Percentiles rank a stretch among this genome's conserved stretches.
Conservation (phyloP, 805 yeast genomes). For the Hanseniaspora osmophila region DNA sequence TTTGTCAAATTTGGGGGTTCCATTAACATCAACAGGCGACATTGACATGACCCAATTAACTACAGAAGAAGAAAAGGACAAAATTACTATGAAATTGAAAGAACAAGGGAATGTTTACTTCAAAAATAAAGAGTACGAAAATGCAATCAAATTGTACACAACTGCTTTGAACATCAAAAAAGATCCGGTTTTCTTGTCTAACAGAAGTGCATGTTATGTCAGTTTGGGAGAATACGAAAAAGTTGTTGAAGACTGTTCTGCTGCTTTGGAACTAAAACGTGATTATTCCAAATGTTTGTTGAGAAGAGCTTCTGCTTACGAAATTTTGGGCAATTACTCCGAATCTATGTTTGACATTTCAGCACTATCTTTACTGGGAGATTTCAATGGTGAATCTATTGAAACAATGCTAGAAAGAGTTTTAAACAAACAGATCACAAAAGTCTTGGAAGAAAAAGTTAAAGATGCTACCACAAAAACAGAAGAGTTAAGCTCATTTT, state of each 20-base stretch:
- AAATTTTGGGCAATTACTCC: constrained; percentile 57
- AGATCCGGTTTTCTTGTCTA: constrained; percentile 86
- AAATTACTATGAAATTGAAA: constrained; percentile 63
- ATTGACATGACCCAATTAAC: constrained; percentile 39
- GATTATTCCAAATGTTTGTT: constrained; percentile 82
- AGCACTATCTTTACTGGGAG: constrained; percentile 73
- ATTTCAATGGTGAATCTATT: constrained; percentile 61
- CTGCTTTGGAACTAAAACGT: constrained; percentile 74
- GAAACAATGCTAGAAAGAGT: constrained; percentile 80
- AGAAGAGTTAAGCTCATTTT: constrained; percentile 57
- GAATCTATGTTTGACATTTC: constrained; percentile 89
- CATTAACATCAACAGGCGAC: constrained; percentile 41
- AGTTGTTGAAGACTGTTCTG: constrained; percentile 77
- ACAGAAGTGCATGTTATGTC: constrained; percentile 91
- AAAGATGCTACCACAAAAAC: constrained; percentile 12
- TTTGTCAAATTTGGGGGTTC: constrained; percentile 26
- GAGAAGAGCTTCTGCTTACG: constrained; percentile 89
- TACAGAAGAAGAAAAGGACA: constrained; percentile 38
- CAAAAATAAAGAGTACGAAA: constrained; percentile 50
- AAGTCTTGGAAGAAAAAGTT: constrained; percentile 15
- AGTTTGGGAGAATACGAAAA: constrained; percentile 68
- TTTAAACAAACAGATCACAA: constrained; percentile 48
- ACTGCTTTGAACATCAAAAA: constrained; percentile 60
- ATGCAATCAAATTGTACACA: constrained; percentile 70
- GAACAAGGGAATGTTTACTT: constrained; percentile 78